Conservation (phyloP, 179 eudicot species). For the Camellia oleifera region DNA sequence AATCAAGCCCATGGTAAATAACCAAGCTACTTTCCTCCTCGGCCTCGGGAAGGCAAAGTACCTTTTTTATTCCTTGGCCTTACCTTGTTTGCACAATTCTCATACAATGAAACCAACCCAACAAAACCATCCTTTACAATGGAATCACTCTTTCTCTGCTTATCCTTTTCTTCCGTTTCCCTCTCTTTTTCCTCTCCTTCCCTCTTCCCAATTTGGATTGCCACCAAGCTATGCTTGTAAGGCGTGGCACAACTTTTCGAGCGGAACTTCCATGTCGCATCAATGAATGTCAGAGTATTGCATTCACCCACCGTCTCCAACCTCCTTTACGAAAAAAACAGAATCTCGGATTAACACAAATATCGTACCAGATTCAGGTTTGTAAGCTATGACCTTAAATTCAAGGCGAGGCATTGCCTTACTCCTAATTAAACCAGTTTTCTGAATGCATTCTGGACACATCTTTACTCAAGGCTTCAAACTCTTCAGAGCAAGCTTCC, state of each 20-base stretch:
- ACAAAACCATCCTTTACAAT: neutral
- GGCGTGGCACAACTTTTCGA: neutral
- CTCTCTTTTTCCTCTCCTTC: neutral
- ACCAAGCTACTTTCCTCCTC: too few species aligned
- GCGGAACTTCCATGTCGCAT: neutral
- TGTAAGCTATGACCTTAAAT: neutral
- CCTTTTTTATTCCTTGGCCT: neutral
- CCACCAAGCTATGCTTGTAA: neutral
- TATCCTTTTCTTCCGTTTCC: neutral
- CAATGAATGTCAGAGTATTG: neutral
- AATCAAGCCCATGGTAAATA: too few species aligned
- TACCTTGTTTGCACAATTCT: neutral
- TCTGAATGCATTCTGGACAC: neutral
- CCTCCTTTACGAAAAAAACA: neutral
- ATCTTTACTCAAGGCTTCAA: neutral
- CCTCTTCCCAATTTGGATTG: neutral
- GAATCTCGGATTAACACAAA: neutral
- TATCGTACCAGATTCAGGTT: neutral
- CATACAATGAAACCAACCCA: neutral
- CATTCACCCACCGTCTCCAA: neutral
- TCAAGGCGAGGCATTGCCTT: neutral
- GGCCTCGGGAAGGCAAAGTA: neutral
- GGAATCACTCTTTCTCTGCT: neutral
- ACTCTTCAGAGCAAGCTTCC: neutral
- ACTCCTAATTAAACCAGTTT: neutral